phyloP scores from a whole-genome alignment of 2,329 filamentous ascomycete genomes.

The Lachnellula arida region DNA sequence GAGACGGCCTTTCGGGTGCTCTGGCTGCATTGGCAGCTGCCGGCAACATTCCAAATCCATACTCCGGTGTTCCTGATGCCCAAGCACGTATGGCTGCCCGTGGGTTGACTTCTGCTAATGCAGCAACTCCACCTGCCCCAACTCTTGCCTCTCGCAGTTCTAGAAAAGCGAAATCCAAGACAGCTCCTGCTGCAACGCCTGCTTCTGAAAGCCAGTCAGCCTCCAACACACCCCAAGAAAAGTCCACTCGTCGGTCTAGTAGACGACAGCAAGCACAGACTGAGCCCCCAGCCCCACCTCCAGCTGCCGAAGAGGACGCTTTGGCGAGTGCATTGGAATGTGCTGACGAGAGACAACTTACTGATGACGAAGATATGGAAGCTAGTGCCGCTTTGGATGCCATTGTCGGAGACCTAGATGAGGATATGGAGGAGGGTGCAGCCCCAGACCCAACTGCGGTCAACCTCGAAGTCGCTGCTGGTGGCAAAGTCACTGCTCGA shows the following conservation, averaged over 20 bases:
- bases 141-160: constrained; percentile 32
- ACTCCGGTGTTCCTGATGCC: constrained; percentile 28
- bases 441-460: constrained; percentile 81
- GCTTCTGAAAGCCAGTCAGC: constrained; percentile 38
- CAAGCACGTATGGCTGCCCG: constrained; percentile 28
- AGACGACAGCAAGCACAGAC: constrained; percentile 52
- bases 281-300: constrained; percentile 49
- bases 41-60: constrained; percentile 52
- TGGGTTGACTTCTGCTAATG: constrained; percentile 23
- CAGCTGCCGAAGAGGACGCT: constrained; percentile 55
- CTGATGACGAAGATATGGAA: constrained; percentile 64
- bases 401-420: constrained; percentile 86
- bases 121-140: constrained; percentile 36
- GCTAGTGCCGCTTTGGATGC: constrained; percentile 69
- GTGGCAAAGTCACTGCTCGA: constrained; percentile 82
- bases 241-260: constrained; percentile 56
- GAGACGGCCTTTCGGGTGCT: constrained; percentile 60
- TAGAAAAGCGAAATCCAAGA: constrained; percentile 41
- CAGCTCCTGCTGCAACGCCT: constrained; percentile 39
- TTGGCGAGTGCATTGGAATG: constrained; percentile 76
- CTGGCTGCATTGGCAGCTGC: constrained; percentile 75
- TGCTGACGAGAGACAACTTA: constrained; percentile 83
- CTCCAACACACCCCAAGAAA: constrained; percentile 49
- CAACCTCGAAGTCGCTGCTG: constrained; percentile 82
- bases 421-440: constrained; percentile 71